A percentile compares a stretch with the other conserved stretches of the same genome.
Conservation (phyloP, 2,329 filamentous ascomycete species). For the Aspergillus terreus region DNA sequence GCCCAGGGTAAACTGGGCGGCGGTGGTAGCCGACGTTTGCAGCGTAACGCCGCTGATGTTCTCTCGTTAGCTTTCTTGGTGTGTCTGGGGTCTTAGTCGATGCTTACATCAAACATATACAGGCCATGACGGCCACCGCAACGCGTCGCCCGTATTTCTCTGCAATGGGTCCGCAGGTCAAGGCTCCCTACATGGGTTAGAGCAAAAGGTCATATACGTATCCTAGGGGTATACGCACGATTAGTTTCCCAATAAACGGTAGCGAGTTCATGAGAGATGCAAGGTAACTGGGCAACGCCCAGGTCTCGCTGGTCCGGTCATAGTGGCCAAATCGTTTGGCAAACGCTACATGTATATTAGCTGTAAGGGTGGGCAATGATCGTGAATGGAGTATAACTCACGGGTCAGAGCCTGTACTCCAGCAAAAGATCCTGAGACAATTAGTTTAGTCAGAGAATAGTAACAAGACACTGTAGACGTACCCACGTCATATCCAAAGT, state of each 20-base stretch:
- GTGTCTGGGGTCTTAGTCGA: neutral
- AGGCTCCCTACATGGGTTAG: neutral
- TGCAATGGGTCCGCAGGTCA: neutral
- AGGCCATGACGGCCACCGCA: neutral
- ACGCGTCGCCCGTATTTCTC: neutral
- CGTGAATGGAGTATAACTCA: neutral
- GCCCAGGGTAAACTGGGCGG: neutral
- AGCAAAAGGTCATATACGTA: too few relatives aligned
- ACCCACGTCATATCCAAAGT: neutral
- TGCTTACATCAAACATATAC: neutral
- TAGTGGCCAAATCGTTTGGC: neutral
- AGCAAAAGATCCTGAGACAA: neutral
- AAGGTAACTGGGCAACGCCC: neutral
- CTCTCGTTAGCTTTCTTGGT: neutral
- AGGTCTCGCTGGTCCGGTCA: neutral
- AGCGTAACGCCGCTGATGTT: neutral
- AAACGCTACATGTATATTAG: neutral
- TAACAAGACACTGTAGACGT: neutral
- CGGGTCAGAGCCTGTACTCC: neutral
- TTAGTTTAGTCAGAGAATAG: neutral
- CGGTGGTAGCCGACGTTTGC: neutral
- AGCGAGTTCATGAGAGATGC: neutral
- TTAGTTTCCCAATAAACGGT: neutral
- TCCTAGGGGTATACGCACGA: neutral
- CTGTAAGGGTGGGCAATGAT: neutral